These are phyloP conservation scores for Neospermospora avenae DNA, from an alignment of 2,329 filamentous ascomycete genomes.

Conservation along the genomic window DNA sequence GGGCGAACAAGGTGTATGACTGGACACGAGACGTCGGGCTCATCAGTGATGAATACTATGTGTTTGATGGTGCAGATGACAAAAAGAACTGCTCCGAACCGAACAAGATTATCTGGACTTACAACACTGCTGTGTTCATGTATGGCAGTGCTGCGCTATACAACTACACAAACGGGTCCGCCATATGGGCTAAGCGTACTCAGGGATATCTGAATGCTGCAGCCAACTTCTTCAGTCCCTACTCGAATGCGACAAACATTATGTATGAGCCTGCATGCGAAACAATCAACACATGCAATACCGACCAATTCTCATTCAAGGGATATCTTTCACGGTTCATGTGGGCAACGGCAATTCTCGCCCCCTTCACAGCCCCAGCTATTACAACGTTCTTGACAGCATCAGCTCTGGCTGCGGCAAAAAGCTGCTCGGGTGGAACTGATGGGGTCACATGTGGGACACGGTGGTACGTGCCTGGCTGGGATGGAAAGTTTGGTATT, in stretches of 20 bases:
- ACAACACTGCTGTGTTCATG: conserved; percentile 63
- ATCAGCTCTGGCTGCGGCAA: conserved; percentile 53
- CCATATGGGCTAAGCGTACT: conserved; percentile 52
- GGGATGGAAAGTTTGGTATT: conserved; percentile 52
- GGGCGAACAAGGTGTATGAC: conserved; percentile 65
- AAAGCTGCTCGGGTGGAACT: conserved; percentile 53
- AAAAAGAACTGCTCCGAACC: conserved; percentile 47
- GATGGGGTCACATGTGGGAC: conserved; percentile 52
- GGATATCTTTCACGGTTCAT: conserved; percentile 64
- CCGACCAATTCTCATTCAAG: conserved; percentile 67
- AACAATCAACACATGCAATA: conserved; percentile 51
- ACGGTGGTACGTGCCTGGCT: conserved; percentile 58
- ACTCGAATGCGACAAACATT: conserved; percentile 51
- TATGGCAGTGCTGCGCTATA: conserved; percentile 63
- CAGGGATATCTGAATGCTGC: conserved; percentile 50
- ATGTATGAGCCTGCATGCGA: conserved; percentile 64
- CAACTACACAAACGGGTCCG: conserved; percentile 52
- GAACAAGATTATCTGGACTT: conserved; percentile 59
- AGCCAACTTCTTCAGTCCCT: conserved; percentile 51
- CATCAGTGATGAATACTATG: conserved; percentile 50
- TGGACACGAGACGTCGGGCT: conserved; percentile 58
- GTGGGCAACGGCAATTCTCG: conserved; percentile 54
- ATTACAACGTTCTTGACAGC: conserved; percentile 48
- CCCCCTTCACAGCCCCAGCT: conserved; percentile 49
- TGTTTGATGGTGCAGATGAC: conserved; percentile 62